Conservation (phyloP, 805 yeast species). For the Kodamaea jinghongensis region DNA sequence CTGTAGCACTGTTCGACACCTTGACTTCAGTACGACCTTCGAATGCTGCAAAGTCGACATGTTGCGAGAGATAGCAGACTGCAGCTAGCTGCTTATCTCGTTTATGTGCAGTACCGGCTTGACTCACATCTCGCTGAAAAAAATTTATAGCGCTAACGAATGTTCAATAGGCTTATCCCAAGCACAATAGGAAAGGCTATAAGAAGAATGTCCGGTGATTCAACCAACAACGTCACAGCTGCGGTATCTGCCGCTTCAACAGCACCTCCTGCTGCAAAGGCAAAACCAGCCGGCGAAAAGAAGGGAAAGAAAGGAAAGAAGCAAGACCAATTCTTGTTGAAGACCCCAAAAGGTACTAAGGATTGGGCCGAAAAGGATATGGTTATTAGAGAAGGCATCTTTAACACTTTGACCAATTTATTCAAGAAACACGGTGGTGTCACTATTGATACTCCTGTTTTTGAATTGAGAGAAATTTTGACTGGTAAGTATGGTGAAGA, state of each 20-base stretch:
- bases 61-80: no score
- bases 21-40: no score
- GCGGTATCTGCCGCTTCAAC: slow-evolving; percentile 12
- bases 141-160: slow-evolving; percentile 1
- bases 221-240: slow-evolving; percentile 8
- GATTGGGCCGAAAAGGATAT: slow-evolving; percentile 99
- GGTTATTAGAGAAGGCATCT: slow-evolving; percentile 89
- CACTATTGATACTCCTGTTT: slow-evolving; percentile 97
- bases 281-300: slow-evolving; percentile 9
- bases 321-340: slow-evolving; percentile 66
- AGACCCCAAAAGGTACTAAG: slow-evolving; percentile 95
- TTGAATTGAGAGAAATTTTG: slow-evolving; percentile 90
- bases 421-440: slow-evolving; percentile 98
- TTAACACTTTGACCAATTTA: slow-evolving; percentile 63
- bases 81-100: no score
- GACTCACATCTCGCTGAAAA: neutral
- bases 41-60: no score
- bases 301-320: slow-evolving; percentile 38
- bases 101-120: neutral
- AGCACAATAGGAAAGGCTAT: slow-evolving; percentile 6
- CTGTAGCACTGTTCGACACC: no score
- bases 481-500: slow-evolving; percentile 99
- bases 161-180: slow-evolving; percentile 8
- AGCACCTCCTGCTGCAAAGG: slow-evolving; percentile 16
- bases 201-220: slow-evolving; percentile 17